These are phyloP conservation scores for Monosporascus sp. DNA, from an alignment of 2,329 filamentous ascomycete species.

Conservation along the genomic window DNA sequence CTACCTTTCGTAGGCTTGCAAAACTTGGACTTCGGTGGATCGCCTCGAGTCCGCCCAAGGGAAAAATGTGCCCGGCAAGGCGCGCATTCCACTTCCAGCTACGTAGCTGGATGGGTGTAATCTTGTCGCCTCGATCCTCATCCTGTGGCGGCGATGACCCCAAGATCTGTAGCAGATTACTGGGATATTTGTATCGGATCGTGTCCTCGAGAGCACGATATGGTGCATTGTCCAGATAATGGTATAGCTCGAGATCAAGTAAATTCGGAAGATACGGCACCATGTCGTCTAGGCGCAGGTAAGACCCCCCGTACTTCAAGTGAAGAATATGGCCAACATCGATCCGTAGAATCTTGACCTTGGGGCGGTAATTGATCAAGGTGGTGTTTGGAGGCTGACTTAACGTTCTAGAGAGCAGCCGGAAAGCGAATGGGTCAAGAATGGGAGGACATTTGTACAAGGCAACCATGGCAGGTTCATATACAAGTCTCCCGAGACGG, in stretches of 20 bases:
- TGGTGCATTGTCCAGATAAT: conserved; percentile 63
- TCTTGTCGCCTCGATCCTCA: conserved; percentile 35
- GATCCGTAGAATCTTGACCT: conserved; percentile 65
- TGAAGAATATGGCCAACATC: conserved; percentile 49
- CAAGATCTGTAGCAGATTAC: conserved; percentile 59
- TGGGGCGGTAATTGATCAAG: conserved; percentile 61
- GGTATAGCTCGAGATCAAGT: conserved; percentile 65
- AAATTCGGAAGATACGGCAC: conserved; percentile 63
- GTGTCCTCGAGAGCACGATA: conserved; percentile 54
- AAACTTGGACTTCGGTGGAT: conserved; percentile 57
- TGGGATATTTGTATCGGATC: conserved; percentile 66
- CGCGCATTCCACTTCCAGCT: conserved; percentile 61
- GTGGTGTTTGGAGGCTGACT: conserved; percentile 38
- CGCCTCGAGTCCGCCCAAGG: conserved; percentile 42
- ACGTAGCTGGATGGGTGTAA: conserved; percentile 32
- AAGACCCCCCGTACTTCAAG: conserved; percentile 15
- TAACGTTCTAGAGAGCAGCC: conserved; percentile 46
- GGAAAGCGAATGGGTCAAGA: conserved; percentile 36
- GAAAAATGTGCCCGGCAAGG: conserved; percentile 40
- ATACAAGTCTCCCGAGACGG: conserved; percentile 58
- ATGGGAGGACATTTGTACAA: conserved; percentile 68
- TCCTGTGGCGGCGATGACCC: conserved; percentile 38
- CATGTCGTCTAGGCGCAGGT: conserved; percentile 51
- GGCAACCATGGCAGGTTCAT: conserved; percentile 67
- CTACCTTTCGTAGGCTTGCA: conserved; percentile 47